These are phyloP conservation scores for Claviceps sp. DNA, from an alignment of 2,329 filamentous ascomycete species.

Conservation along the genomic window DNA sequence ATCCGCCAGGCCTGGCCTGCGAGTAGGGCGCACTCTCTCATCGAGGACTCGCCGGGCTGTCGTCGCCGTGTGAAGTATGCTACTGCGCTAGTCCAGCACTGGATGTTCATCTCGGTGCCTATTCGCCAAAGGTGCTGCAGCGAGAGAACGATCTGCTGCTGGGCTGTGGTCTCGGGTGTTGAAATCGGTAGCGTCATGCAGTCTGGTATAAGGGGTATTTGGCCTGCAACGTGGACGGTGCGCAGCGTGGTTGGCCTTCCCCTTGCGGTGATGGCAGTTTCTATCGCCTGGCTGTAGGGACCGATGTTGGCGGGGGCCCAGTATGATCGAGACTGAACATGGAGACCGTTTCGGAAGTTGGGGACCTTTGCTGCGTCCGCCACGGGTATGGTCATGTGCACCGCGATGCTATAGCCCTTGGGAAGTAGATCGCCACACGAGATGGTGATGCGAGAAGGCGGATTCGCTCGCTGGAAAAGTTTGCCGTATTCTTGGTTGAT, in stretches of 20 bases:
- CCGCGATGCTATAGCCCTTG: slow-evolving; percentile 40
- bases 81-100: slow-evolving; percentile 63
- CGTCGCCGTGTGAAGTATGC: slow-evolving; percentile 50
- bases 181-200: slow-evolving; percentile 51
- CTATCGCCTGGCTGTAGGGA: slow-evolving; percentile 84
- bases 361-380: slow-evolving; percentile 1
- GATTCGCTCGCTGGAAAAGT: slow-evolving; percentile 66
- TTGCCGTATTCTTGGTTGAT: slow-evolving; percentile 66
- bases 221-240: slow-evolving; percentile 62
- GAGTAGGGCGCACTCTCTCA: slow-evolving; percentile 24
- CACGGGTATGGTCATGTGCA: slow-evolving; percentile 35
- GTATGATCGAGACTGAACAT: slow-evolving; percentile 88
- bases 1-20: slow-evolving; percentile 35
- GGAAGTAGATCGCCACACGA: slow-evolving; percentile 60
- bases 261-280: slow-evolving; percentile 23
- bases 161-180: slow-evolving; percentile 26
- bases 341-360: slow-evolving; percentile 47
- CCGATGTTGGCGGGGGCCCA: slow-evolving; percentile 98
- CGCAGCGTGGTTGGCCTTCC: slow-evolving; percentile 14
- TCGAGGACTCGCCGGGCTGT: slow-evolving; percentile 14
- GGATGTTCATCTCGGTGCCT: slow-evolving; percentile 54
- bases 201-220: slow-evolving; percentile 76
- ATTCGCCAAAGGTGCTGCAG: slow-evolving; percentile 87
- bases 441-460: slow-evolving; percentile 74
- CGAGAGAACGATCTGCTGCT: slow-evolving; percentile 53